Evolutionary conservation across 179 eudicot genomes (phyloP), one percentile per base, ranked within the genome.

Genomic region (Spinacia oleracea): DNA sequence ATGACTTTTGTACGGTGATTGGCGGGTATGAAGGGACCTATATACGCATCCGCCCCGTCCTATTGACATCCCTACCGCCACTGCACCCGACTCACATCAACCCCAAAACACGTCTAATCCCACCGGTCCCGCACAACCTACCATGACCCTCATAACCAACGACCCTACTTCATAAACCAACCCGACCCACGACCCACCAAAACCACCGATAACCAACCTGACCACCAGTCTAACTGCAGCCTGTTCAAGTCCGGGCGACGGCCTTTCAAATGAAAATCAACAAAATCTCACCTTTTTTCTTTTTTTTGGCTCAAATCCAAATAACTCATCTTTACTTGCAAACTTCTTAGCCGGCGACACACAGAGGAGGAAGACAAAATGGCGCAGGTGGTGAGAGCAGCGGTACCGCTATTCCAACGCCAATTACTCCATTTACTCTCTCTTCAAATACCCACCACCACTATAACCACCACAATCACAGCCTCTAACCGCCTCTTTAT

Each of bases 361-460:
- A 55, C 3, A n/a, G 2, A 56, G 60, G 9, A 21, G 25, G 7
- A 12, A 58, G 15, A 59, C 2, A 38, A 15, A 42, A 81, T 81
- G 84, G 66, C 82, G 38, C 82, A 75, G 43, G 78, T 51, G 46
- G 73, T 77, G 45, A 72, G 77, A 75, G 72, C 84, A n/a, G 78
- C 79, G 56, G 77, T 21, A 25, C 72, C 81, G 0, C 75, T 75
- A 7, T 73, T 79, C 56, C 82, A 31, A 43, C 70, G 77, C 60
- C 82, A 74, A 55, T 4, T 75, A 32, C 64, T 11, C 75, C 63
- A 27, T 23, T 70, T 68, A 56, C 72, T 64, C 32, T 70, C 70
- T 64, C 72, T 79, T 76, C 82, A 70, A 81, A 64, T 25, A 43
- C 74, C 81, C 68, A 0, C 42, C 75, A 65, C 40, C 40, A 38